Conservation (phyloP, 2,329 filamentous ascomycete genomes). For the Aspergillus sp. region DNA sequence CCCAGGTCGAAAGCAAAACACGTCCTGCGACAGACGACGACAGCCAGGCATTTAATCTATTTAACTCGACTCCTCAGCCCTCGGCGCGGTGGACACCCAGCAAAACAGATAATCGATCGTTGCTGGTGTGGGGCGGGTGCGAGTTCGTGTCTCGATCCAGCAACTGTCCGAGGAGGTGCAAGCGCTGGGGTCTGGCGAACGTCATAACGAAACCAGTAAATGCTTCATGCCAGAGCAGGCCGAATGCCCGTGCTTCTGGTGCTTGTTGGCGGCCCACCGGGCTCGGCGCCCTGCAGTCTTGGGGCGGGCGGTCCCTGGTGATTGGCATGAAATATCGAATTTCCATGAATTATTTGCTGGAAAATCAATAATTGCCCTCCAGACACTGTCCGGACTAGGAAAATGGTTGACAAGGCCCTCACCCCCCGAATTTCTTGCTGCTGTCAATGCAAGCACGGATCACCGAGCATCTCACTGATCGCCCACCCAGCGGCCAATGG, state of each 20-base stretch:
- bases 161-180: neutral
- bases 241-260: slow-evolving; percentile 4
- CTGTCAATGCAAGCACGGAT: slow-evolving; percentile 1
- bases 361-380: neutral
- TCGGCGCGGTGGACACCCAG: slow-evolving; percentile 8
- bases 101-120: slow-evolving; percentile 14
- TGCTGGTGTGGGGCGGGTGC: slow-evolving; percentile 14
- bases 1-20: neutral
- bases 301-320: neutral
- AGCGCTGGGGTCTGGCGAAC: slow-evolving; percentile 2
- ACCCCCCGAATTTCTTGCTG: neutral
- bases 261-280: slow-evolving; percentile 8
- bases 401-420: slow-evolving; percentile 2
- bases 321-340: slow-evolving; percentile 6
- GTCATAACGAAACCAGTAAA: slow-evolving; percentile 22
- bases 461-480: neutral
- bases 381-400: slow-evolving; percentile 13
- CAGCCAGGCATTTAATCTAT: slow-evolving; percentile 17
- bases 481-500: neutral
- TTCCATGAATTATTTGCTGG: neutral
- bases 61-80: slow-evolving; percentile 11
- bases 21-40: slow-evolving; percentile 2
- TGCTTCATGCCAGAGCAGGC: slow-evolving; percentile 7
- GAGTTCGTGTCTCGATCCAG: slow-evolving; percentile 8
- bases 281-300: slow-evolving; percentile 13